Evolutionary conservation across 805 yeast genomes (phyloP), one percentile per base, ranked within the genome.

Genomic region (Tetrapisispora iriomotensis): DNA sequence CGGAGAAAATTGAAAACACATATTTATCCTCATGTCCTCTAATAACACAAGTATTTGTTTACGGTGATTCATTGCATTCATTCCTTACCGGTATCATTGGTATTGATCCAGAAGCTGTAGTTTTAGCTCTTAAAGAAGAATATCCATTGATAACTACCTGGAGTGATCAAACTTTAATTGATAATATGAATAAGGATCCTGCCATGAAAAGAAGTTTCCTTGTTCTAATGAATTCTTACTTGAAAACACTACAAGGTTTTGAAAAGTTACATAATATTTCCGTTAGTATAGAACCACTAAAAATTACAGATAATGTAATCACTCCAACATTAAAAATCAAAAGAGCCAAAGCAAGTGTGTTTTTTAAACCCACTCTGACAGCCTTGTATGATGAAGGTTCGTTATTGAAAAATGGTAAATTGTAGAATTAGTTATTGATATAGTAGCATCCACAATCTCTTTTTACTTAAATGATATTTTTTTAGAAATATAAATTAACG

Each of bases 1-100:
- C 86, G 15, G 92, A 82, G 51, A 79, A 74, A 58, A 74, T 82
- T 47, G 90, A 82, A 53, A 79, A 77, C 50, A 60, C 64, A 13
- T 80, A 81, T 55, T 55, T 76, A 26, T 66, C 81, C 0, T 62
- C 67, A 21, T 69, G 72, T 48, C 69, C 81, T 1, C 56, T 66
- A 22, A 52, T 76, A 14, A 53, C 70, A 4, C 86, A 79, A 58
- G 50, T 74, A 12, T 79, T 68, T 51, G 74, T 70, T 6, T 79
- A 77, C 50, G 90, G 90, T 28, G 79, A 79, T 54, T 68, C 83
- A 5, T 60, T 70, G 31, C 63, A 73, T 51, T 64, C 71, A 12
- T 75, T 47, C 51, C 60, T 82, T 45, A 79, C 82, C 15, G 86
- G 75, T 22, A 58, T 82, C 29, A 51, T 74, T 29, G 87, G 88